Evolutionary conservation across 2,329 filamentous ascomycete species (phyloP).

Genomic region (Colletotrichum higginsianum): DNA sequence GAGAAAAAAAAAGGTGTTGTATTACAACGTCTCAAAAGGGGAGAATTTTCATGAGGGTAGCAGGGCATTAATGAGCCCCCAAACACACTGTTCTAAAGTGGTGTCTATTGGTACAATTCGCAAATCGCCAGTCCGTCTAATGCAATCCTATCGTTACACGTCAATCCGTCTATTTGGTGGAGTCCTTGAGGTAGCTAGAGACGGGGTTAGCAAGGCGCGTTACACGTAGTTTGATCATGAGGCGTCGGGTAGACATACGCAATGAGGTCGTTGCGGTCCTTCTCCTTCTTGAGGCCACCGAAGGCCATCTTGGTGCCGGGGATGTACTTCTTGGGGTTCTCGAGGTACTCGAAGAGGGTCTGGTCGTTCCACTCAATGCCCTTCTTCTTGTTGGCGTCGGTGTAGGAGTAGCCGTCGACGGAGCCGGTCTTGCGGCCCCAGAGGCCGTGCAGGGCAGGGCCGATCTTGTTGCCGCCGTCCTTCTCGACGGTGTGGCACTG

Average conservation of each 20-base stretch:
- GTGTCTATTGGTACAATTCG: conserved; percentile 48
- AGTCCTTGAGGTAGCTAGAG: conserved; percentile 76
- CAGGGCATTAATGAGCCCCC: conserved; percentile 31
- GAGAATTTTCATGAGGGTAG: conserved; percentile 39
- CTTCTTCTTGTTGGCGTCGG: conserved; percentile 99
- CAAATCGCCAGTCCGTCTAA: conserved; percentile 49
- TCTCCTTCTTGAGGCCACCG: conserved; percentile 99
- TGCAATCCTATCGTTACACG: conserved; percentile 45
- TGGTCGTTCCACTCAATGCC: conserved; percentile 89
- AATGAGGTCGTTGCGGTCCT: conserved; percentile 99
- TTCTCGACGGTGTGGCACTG: conserved; percentile 98
- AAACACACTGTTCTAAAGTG: conserved; percentile 46
- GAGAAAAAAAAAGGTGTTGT: conserved; percentile 7
- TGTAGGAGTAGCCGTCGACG: conserved; percentile 95
- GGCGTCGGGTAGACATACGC: conserved; percentile 74
- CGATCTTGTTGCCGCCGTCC: conserved; percentile 96
- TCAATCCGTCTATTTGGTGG: conserved; percentile 73
- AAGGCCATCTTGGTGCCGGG: conserved; percentile 99
- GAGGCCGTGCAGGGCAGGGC: conserved; percentile 95
- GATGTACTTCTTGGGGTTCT: conserved; percentile 99
- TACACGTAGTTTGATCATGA: not conserved
- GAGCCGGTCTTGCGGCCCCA: conserved; percentile 96
- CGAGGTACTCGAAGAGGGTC: conserved; percentile 96
- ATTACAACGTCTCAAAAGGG: conserved; percentile 37
- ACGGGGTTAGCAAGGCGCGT: conserved; percentile 46